Conservation (phyloP, 331 rosid species). For the Quercus tomentella region DNA sequence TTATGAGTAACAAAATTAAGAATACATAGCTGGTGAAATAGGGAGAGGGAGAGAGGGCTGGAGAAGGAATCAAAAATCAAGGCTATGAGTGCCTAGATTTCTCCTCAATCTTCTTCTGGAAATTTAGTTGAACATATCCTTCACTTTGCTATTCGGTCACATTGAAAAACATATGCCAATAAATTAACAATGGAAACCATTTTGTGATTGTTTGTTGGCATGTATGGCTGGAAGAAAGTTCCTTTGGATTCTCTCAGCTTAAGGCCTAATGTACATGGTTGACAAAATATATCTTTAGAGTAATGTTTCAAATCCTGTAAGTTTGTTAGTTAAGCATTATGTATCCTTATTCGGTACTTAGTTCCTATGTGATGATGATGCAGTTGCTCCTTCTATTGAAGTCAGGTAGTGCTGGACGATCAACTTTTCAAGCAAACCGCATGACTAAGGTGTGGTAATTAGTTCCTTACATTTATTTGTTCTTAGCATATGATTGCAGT, state of each 20-base stretch:
- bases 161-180: neutral
- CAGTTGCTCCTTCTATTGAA: slow-evolving; percentile 28
- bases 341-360: neutral
- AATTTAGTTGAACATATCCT: neutral
- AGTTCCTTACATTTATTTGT: neutral
- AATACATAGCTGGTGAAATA: too few species aligned
- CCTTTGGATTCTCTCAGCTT: neutral
- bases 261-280: neutral
- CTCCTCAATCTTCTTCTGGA: neutral
- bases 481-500: neutral
- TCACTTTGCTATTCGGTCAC: neutral
- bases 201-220: neutral
- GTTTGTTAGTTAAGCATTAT: neutral
- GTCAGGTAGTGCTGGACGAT: slow-evolving; percentile 10
- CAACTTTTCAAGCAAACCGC: slow-evolving; percentile 4
- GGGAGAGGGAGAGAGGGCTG: too few species aligned
- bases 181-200: neutral
- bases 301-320: neutral
- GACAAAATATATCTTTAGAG: neutral
- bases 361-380: slow-evolving; percentile 2
- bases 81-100: neutral
- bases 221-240: neutral
- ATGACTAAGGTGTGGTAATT: slow-evolving; percentile 34
- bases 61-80: too few species aligned
- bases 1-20: too few species aligned